phyloP scores from a whole-genome alignment of 2,329 filamentous ascomycete genomes.

The Didymella sp. region DNA sequence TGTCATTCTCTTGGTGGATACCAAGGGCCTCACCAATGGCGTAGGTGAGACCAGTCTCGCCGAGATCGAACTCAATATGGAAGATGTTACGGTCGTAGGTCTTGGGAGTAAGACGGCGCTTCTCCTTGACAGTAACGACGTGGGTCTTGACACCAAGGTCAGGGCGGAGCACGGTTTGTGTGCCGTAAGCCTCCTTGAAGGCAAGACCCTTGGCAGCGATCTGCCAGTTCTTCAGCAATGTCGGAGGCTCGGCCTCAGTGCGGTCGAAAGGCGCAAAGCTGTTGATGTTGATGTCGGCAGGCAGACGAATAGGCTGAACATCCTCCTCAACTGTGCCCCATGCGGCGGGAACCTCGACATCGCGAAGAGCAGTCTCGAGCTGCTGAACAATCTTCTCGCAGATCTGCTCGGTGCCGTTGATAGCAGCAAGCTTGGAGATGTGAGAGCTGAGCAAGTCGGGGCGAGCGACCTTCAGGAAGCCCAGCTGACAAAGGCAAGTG shows the following conservation, averaged over 20 bases:
- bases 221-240: slow-evolving; percentile 78
- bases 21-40: slow-evolving; percentile 97
- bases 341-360: slow-evolving; percentile 76
- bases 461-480: slow-evolving; percentile 80
- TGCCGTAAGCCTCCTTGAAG: slow-evolving; percentile 94
- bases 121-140: slow-evolving; percentile 91
- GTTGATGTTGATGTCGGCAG: slow-evolving; percentile 72
- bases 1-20: slow-evolving; percentile 94
- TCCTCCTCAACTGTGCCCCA: slow-evolving; percentile 77
- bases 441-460: slow-evolving; percentile 69
- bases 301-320: slow-evolving; percentile 61
- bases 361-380: slow-evolving; percentile 72
- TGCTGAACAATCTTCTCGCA: slow-evolving; percentile 66
- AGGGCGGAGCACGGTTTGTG: slow-evolving; percentile 75
- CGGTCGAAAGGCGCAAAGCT: slow-evolving; percentile 86
- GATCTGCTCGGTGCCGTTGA: slow-evolving; percentile 66
- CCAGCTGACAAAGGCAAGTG: slow-evolving; percentile 75
- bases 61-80: slow-evolving; percentile 98
- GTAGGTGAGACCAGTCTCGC: slow-evolving; percentile 88
- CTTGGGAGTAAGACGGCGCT: slow-evolving; percentile 84
- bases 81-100: slow-evolving; percentile 99
- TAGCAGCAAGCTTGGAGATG: slow-evolving; percentile 69
- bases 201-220: slow-evolving; percentile 82
- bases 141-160: slow-evolving; percentile 86
- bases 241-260: slow-evolving; percentile 71